A percentile compares a stretch with the other conserved stretches of the same genome.
Conservation (phyloP, 1,284 basidiomycete species). For the Moniliella sp. region DNA sequence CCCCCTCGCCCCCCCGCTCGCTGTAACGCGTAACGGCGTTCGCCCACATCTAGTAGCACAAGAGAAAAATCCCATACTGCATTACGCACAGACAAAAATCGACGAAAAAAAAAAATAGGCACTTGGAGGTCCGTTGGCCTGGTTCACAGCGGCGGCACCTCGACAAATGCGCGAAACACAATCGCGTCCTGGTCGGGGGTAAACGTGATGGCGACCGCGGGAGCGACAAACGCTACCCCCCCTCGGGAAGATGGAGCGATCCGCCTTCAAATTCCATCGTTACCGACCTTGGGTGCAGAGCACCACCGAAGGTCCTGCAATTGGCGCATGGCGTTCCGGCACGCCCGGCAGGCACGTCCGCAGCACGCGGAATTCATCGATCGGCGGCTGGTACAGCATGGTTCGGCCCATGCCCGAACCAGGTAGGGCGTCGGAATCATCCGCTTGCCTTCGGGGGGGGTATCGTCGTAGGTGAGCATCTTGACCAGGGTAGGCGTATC, state of each 20-base stretch:
- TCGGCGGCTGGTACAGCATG: conserved; percentile 69
- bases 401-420: conserved; percentile 3
- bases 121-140: conserved; percentile 18
- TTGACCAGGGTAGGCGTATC: conserved; percentile 72
- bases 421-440: conserved; percentile 39
- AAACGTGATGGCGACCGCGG: conserved; percentile 43
- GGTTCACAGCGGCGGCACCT: conserved; percentile 13
- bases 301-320: conserved; percentile 64
- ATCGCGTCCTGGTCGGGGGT: background rate
- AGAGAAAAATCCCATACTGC: too few relatives aligned
- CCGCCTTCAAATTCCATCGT: conserved; percentile 13
- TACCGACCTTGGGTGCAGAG: conserved; percentile 53
- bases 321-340: conserved; percentile 42
- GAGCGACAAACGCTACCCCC: conserved; percentile 55
- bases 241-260: background rate
- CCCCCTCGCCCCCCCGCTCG: too few relatives aligned
- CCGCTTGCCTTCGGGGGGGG: conserved; percentile 38
- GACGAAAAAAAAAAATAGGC: too few relatives aligned
- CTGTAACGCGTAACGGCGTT: too few relatives aligned
- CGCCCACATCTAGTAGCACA: too few relatives aligned
- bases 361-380: conserved; percentile 77
- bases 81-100: too few relatives aligned
- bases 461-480: conserved; percentile 66
- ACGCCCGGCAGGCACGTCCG: conserved; percentile 41
- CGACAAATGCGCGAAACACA: background rate